A percentile compares a stretch with the other conserved stretches of the same genome.
Evolutionary conservation across 768 basidiomycete genomes (phyloP).

Genomic region (Serpula lacrymans): DNA sequence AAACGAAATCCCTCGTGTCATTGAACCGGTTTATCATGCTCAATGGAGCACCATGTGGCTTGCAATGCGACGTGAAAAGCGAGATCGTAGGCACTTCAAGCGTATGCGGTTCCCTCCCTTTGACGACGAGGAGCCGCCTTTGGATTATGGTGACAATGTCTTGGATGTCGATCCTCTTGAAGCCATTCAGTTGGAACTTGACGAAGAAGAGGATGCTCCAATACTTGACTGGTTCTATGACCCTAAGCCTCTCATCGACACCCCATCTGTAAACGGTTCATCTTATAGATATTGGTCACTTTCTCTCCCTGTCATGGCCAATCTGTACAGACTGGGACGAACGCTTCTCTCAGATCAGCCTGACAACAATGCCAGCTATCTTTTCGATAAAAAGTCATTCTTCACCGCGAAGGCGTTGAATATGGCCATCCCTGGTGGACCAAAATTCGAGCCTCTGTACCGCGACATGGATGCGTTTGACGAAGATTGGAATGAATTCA

Average conservation of each 20-base stretch:
- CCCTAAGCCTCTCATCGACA: conserved; percentile 89
- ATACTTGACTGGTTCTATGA: conserved; percentile 99
- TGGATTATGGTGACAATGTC: conserved; percentile 99
- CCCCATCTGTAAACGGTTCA: conserved; percentile 85
- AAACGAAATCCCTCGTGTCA: conserved; percentile 94
- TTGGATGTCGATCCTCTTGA: conserved; percentile 97
- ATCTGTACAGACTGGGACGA: conserved; percentile 91
- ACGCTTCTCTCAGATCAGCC: conserved; percentile 92
- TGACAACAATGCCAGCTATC: conserved; percentile 85
- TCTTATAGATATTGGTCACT: conserved; percentile 94
- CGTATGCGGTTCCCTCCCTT: conserved; percentile 99
- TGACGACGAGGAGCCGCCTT: conserved; percentile 97
- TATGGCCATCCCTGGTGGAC: conserved; percentile 96
- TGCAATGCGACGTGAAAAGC: conserved; percentile 97
- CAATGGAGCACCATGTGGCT: conserved; percentile 99
- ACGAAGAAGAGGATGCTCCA: conserved; percentile 85
- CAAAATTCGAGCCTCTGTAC: conserved; percentile 96
- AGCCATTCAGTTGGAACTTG: conserved; percentile 94
- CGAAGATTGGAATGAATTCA: conserved; percentile 99
- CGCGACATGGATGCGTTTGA: conserved; percentile 97
- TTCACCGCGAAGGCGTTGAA: conserved; percentile 98
- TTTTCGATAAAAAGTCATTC: conserved; percentile 97
- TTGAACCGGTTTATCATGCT: conserved; percentile 97
- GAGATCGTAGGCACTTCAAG: conserved; percentile 98
- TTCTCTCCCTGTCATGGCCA: conserved; percentile 92